Conservation (phyloP, 2,329 filamentous ascomycete species). For the Sporothrix globosa region DNA sequence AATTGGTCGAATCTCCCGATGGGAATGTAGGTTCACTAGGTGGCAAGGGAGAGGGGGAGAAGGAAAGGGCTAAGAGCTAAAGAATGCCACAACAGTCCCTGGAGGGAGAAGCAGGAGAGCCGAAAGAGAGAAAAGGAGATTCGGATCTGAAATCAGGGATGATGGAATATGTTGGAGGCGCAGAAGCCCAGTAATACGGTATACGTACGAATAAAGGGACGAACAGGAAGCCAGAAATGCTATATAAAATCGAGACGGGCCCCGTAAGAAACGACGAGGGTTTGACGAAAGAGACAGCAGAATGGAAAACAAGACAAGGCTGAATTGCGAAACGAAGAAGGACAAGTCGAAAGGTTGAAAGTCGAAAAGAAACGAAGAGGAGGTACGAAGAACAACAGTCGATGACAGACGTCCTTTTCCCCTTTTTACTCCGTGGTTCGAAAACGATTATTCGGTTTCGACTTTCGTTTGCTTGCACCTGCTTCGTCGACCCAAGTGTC, state of each 20-base stretch:
- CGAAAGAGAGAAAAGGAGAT: background rate
- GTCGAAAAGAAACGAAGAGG: conserved; percentile 9
- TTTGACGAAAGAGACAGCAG: background rate
- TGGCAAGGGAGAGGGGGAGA: conserved; percentile 18
- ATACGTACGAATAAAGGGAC: conserved; percentile 11
- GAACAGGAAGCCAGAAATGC: conserved; percentile 22
- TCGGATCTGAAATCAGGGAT: conserved; percentile 29
- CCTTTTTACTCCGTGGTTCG: conserved; percentile 18
- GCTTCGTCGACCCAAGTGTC: conserved; percentile 18
- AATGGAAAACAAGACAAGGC: background rate
- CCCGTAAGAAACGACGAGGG: conserved; percentile 14
- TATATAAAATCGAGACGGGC: conserved; percentile 27
- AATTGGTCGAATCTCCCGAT: conserved; percentile 20
- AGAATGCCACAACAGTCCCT: conserved; percentile 25
- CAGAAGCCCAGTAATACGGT: background rate
- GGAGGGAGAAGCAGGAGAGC: background rate
- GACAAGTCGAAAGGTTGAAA: conserved; percentile 2
- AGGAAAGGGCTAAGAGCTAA: background rate
- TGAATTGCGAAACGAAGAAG: background rate
- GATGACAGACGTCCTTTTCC: conserved; percentile 22
- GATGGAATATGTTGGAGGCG: background rate
- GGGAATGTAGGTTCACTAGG: conserved; percentile 32
- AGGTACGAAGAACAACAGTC: conserved; percentile 6
- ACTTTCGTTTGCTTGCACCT: conserved; percentile 3
- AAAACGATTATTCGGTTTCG: background rate